A percentile compares a stretch with the other conserved stretches of the same genome.
Conservation (phyloP, 2,329 filamentous ascomycete genomes). For the Beauveria bassiana region DNA sequence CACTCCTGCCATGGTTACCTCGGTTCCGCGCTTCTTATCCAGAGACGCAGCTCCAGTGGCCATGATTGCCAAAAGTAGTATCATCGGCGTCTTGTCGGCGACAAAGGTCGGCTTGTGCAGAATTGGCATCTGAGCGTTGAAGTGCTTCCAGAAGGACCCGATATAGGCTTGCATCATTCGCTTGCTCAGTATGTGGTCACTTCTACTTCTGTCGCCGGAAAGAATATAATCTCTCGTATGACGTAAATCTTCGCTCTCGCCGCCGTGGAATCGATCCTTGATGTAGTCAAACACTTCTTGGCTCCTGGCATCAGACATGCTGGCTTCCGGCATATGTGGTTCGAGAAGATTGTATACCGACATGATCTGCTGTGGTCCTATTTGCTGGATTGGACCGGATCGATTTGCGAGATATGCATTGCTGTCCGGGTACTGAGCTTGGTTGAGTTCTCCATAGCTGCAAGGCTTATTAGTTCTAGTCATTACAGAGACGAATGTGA, state of each 20-base stretch:
- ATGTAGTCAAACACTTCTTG: slow-evolving; percentile 78
- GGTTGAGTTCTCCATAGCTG: slow-evolving; percentile 46
- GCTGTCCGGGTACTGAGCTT: slow-evolving; percentile 25
- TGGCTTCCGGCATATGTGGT: slow-evolving; percentile 68
- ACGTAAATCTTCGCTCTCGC: slow-evolving; percentile 63
- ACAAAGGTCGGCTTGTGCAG: slow-evolving; percentile 91
- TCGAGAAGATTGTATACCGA: slow-evolving; percentile 80
- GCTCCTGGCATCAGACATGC: slow-evolving; percentile 81
- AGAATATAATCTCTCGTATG: slow-evolving; percentile 70
- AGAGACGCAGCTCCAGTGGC: slow-evolving; percentile 85
- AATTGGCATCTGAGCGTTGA: slow-evolving; percentile 90
- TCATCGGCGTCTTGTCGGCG: slow-evolving; percentile 75
- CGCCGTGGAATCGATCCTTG: slow-evolving; percentile 71
- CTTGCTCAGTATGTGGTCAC: slow-evolving; percentile 64
- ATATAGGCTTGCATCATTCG: slow-evolving; percentile 96
- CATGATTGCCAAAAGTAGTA: slow-evolving; percentile 83
- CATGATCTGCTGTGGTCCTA: slow-evolving; percentile 72
- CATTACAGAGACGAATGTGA: background rate
- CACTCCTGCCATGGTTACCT: slow-evolving; percentile 67
- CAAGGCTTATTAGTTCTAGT: slow-evolving; percentile 17
- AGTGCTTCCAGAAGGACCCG: slow-evolving; percentile 88
- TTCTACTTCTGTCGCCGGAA: slow-evolving; percentile 65
- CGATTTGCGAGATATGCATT: background rate
- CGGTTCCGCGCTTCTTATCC: slow-evolving; percentile 70
- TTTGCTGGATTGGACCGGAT: slow-evolving; percentile 29